These are phyloP conservation scores for Podospora pseudoanserina DNA, from an alignment of 495 filamentous ascomycete genomes.

Conservation along the genomic window DNA sequence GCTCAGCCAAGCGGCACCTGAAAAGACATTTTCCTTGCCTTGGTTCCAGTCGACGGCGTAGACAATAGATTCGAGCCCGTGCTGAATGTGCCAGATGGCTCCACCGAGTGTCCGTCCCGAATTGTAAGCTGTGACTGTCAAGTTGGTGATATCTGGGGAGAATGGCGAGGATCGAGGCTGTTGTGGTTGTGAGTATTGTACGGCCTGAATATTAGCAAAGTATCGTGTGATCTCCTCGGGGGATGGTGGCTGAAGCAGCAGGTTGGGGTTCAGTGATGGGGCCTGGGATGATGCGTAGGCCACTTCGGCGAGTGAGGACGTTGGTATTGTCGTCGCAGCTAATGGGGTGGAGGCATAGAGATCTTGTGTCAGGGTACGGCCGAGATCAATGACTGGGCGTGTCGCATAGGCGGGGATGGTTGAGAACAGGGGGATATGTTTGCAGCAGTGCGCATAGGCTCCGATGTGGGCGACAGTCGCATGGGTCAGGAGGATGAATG, in stretches of 20 bases:
- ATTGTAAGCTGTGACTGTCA: constrained; percentile 95
- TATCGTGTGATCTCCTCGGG: constrained; percentile 85
- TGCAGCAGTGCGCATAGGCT: constrained; percentile 95
- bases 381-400: constrained; percentile 85
- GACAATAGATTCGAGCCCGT: constrained; percentile 93
- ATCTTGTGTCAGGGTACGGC: constrained; percentile 86
- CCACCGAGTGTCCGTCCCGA: constrained; percentile 93
- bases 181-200: constrained; percentile 96
- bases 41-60: constrained; percentile 99
- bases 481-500: constrained; percentile 91
- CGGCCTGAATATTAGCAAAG: constrained; percentile 84
- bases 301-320: constrained; percentile 65
- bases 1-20: constrained; percentile 90
- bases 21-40: constrained; percentile 83
- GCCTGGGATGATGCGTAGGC: constrained; percentile 55
- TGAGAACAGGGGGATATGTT: constrained; percentile 86
- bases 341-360: constrained; percentile 86
- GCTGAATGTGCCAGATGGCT: constrained; percentile 98
- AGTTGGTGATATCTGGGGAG: constrained; percentile 82
- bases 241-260: constrained; percentile 77
- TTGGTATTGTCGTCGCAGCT: constrained; percentile 72
- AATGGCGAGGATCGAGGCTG: constrained; percentile 81
- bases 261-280: constrained; percentile 43
- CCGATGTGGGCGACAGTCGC: constrained; percentile 86
- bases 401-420: constrained; percentile 97